phyloP scores from a whole-genome alignment of 441 rosid genomes.

The Monsonia emarginata region DNA sequence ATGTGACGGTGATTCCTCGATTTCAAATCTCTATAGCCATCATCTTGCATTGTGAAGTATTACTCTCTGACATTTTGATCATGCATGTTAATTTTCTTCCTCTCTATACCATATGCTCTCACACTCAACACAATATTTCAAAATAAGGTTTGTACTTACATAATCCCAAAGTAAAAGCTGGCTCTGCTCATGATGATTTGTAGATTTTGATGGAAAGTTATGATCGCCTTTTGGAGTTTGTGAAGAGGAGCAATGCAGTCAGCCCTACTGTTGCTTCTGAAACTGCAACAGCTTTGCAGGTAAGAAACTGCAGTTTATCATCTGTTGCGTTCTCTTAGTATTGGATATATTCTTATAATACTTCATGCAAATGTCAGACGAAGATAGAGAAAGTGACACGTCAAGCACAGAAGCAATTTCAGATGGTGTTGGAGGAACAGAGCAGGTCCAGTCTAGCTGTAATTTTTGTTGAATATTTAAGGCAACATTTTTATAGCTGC shows the following conservation, averaged over 20 bases:
- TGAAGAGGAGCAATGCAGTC: slow-evolving; percentile 90
- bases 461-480: neutral
- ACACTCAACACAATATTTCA: too few relatives aligned
- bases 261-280: slow-evolving; percentile 91
- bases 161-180: neutral
- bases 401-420: slow-evolving; percentile 93
- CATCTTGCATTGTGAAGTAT: too few relatives aligned
- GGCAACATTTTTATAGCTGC: too few relatives aligned
- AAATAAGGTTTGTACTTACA: neutral
- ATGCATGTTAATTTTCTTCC: neutral
- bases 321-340: neutral
- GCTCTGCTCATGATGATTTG: slow-evolving; percentile 16
- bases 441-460: slow-evolving; percentile 56
- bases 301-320: slow-evolving; percentile 17
- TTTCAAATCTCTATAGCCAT: slow-evolving; percentile 1
- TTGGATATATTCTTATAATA: neutral
- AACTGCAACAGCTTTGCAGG: slow-evolving; percentile 99
- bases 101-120: neutral
- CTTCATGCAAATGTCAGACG: slow-evolving; percentile 38
- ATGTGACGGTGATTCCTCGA: slow-evolving; percentile 68
- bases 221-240: slow-evolving; percentile 83
- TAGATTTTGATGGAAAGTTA: slow-evolving; percentile 85
- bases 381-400: slow-evolving; percentile 95
- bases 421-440: slow-evolving; percentile 85
- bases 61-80: neutral